A percentile compares a stretch with the other conserved stretches of the same genome.
Conservation (phyloP, 1,139 yeast species). For the Yamadazyma mexicana region DNA sequence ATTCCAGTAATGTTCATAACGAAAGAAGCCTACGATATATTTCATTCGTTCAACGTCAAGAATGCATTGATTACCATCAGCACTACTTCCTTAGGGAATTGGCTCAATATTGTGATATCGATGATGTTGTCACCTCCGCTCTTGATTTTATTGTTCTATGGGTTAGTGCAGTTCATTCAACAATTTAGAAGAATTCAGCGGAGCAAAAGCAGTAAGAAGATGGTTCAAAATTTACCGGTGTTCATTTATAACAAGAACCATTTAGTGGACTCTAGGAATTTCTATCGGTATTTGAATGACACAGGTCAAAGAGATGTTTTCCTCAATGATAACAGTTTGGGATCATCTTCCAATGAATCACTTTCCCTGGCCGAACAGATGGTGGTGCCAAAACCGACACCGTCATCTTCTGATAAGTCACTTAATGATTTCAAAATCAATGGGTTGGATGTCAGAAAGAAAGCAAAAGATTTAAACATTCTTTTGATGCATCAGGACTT, state of each 20-base stretch:
- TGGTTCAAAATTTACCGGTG: conserved; percentile 40
- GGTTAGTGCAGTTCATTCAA: conserved; percentile 33
- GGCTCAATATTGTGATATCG: conserved; percentile 40
- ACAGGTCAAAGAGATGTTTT: conserved; percentile 23
- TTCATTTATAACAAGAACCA: conserved; percentile 40
- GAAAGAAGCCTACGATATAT: conserved; percentile 33
- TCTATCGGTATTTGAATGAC: conserved; percentile 28
- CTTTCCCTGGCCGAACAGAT: background rate
- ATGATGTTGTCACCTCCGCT: conserved; percentile 48
- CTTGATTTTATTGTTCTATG: conserved; percentile 36
- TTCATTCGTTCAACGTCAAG: conserved; percentile 15
- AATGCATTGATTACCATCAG: conserved; percentile 21
- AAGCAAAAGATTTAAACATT: conserved; percentile 22
- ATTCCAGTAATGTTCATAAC: conserved; percentile 43
- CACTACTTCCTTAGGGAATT: conserved; percentile 41
- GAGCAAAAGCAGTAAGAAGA: conserved; percentile 30
- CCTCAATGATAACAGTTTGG: background rate
- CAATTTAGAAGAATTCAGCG: conserved; percentile 27
- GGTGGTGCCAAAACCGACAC: conserved; percentile 14
- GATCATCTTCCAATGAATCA: background rate
- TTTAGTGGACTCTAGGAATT: conserved; percentile 27
- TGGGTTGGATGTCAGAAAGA: conserved; percentile 30
- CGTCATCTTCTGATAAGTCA: conserved; percentile 22
- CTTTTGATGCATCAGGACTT: conserved; percentile 37
- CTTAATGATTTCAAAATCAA: conserved; percentile 27